Conservation (phyloP, 2,329 filamentous ascomycete genomes). For the Drechslerella dactyloides region DNA sequence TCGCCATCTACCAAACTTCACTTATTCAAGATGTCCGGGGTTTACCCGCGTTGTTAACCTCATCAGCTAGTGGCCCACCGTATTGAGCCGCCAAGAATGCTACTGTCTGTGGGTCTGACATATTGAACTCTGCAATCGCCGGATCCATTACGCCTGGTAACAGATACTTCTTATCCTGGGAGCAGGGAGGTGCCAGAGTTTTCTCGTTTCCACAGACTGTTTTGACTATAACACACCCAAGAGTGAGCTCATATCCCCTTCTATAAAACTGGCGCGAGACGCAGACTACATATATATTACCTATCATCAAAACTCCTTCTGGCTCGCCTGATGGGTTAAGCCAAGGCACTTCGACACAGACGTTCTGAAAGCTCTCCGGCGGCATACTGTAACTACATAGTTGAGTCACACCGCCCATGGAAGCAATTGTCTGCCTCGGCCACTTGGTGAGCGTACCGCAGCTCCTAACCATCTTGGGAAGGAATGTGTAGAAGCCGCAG, state of each 20-base stretch:
- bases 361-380: constrained; percentile 2
- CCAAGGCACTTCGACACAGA: constrained; percentile 33
- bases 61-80: no score
- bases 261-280: no score
- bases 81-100: constrained; percentile 9
- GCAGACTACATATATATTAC: constrained; percentile 3
- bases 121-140: constrained; percentile 23
- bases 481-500: constrained; percentile 37
- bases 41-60: no score
- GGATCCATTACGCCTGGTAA: constrained; percentile 27
- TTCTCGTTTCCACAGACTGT: constrained; percentile 36
- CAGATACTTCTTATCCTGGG: constrained; percentile 38
- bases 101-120: constrained; percentile 12
- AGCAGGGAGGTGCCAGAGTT: constrained; percentile 28
- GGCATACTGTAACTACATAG: constrained; percentile 1
- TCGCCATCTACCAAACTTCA: no score
- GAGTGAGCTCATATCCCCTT: not conserved
- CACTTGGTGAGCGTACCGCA: constrained; percentile 28
- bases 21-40: no score
- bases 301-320: constrained; percentile 31
- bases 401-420: constrained; percentile 14
- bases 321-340: constrained; percentile 10
- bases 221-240: constrained; percentile 18
- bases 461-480: constrained; percentile 44
- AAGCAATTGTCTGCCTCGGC: not conserved